These are phyloP conservation scores for Exophiala alcalophila DNA, from an alignment of 2,329 filamentous ascomycete species.

Conservation along the genomic window DNA sequence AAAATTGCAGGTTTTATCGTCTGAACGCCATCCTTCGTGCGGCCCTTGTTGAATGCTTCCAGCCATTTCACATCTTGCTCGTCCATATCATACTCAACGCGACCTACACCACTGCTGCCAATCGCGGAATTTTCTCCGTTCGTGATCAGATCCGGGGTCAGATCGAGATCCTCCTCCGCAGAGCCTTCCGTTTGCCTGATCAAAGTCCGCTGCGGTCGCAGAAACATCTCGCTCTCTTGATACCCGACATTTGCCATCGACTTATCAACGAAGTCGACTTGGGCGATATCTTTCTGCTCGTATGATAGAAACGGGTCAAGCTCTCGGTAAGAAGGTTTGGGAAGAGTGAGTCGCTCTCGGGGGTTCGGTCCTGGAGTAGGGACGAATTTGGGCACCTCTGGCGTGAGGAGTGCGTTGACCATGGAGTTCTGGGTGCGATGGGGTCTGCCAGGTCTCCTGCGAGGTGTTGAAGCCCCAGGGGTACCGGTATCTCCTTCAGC, in stretches of 20 bases:
- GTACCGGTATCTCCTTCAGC: constrained; percentile 70
- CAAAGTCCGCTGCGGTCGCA: constrained; percentile 70
- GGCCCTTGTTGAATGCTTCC: constrained; percentile 73
- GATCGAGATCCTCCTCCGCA: constrained; percentile 62
- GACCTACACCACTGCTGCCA: constrained; percentile 60
- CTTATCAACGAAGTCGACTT: constrained; percentile 89
- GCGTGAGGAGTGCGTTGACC: constrained; percentile 58
- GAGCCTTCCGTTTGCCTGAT: constrained; percentile 61
- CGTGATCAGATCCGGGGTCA: constrained; percentile 52
- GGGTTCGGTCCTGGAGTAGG: constrained; percentile 51
- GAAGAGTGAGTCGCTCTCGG: constrained; percentile 48
- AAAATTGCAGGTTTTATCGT: constrained; percentile 90
- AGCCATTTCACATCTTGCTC: constrained; percentile 98
- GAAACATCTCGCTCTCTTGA: constrained; percentile 88
- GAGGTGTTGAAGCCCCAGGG: constrained; percentile 76
- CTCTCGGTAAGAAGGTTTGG: constrained; percentile 48
- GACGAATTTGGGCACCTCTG: constrained; percentile 53
- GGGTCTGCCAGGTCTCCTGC: constrained; percentile 62
- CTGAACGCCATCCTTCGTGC: constrained; percentile 71
- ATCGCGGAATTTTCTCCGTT: constrained; percentile 59
- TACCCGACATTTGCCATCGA: constrained; percentile 95
- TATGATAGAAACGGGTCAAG: constrained; percentile 49
- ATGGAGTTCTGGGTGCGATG: constrained; percentile 62
- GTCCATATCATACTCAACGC: constrained; percentile 99
- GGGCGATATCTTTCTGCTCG: constrained; percentile 80